These are phyloP conservation scores for Dalbergia cochinchinensis DNA, from an alignment of 306 rosid species.

Conservation along the genomic window DNA sequence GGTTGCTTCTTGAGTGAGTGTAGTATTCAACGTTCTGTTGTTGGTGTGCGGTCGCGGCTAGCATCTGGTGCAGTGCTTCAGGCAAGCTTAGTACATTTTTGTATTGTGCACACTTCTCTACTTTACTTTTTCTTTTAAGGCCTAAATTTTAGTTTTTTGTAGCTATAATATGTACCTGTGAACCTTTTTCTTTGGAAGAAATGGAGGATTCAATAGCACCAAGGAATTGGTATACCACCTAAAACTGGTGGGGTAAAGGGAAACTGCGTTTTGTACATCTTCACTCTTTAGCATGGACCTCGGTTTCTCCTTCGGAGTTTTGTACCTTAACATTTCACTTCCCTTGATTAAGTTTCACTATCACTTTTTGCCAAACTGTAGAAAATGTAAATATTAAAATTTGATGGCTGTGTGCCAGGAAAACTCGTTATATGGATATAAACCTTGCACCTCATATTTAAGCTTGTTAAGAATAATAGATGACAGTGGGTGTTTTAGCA, in stretches of 20 bases:
- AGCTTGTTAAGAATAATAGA: too few species aligned
- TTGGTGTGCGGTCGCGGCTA: constrained; percentile 87
- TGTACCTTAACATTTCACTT: too few species aligned
- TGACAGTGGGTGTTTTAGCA: too few species aligned
- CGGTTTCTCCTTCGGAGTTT: too few species aligned
- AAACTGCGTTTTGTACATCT: neutral
- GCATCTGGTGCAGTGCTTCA: constrained; percentile 70
- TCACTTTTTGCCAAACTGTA: neutral
- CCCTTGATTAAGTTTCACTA: neutral
- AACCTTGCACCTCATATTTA: neutral
- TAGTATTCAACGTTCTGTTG: constrained; percentile 72
- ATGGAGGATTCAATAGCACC: neutral
- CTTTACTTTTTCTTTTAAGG: too few species aligned
- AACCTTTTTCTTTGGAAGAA: neutral
- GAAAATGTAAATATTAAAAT: neutral
- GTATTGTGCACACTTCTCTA: neutral
- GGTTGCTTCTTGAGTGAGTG: constrained; percentile 85
- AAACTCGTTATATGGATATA: too few species aligned
- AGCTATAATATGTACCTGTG: neutral
- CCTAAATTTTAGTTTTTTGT: neutral
- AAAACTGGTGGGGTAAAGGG: neutral
- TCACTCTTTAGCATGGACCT: neutral
- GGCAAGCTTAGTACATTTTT: constrained; percentile 52
- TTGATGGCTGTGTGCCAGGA: neutral
- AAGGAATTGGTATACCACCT: neutral